Percentiles rank a stretch among this genome's conserved stretches.
Evolutionary conservation across 805 yeast genomes (phyloP).

Genomic region (Myxozyma neglecta): DNA sequence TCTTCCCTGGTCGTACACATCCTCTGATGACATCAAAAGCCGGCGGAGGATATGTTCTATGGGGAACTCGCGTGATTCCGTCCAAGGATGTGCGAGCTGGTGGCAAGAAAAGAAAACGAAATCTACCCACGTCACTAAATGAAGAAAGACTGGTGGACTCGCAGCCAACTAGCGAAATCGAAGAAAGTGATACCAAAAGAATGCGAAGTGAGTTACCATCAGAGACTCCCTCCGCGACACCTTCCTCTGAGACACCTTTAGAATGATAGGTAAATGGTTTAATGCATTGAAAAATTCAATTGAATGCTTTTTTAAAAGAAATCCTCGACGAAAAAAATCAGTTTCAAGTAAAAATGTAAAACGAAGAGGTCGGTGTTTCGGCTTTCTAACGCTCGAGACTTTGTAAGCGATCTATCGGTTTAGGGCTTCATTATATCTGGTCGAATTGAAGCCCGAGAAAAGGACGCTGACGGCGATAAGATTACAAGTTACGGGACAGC

Average conservation of each 20-base stretch:
- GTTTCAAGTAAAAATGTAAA: too few relatives aligned
- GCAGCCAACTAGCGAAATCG: not conserved
- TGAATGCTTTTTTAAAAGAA: too few relatives aligned
- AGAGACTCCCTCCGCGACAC: not conserved
- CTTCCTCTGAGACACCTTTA: not conserved
- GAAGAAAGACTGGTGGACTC: not conserved
- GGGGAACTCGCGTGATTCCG: slow-evolving; percentile 79
- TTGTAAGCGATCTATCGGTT: not conserved
- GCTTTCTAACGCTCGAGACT: not conserved
- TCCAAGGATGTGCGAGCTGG: slow-evolving; percentile 34
- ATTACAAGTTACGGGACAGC: not conserved
- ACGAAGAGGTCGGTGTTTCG: too few relatives aligned
- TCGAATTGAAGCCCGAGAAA: not conserved
- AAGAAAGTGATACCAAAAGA: not conserved
- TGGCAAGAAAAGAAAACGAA: slow-evolving; percentile 16
- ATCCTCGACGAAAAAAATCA: too few relatives aligned
- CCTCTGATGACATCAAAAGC: slow-evolving; percentile 93
- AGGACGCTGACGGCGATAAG: slow-evolving; percentile 4
- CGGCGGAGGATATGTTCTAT: slow-evolving; percentile 83
- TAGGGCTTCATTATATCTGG: not conserved
- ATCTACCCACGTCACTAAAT: not conserved
- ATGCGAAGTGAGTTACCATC: not conserved
- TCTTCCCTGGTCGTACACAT: slow-evolving; percentile 90
- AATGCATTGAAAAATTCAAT: not conserved
- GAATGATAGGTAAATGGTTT: not conserved